phyloP scores from a whole-genome alignment of 1,284 basidiomycete genomes.

The Cryptococcus jaspeensis region DNA sequence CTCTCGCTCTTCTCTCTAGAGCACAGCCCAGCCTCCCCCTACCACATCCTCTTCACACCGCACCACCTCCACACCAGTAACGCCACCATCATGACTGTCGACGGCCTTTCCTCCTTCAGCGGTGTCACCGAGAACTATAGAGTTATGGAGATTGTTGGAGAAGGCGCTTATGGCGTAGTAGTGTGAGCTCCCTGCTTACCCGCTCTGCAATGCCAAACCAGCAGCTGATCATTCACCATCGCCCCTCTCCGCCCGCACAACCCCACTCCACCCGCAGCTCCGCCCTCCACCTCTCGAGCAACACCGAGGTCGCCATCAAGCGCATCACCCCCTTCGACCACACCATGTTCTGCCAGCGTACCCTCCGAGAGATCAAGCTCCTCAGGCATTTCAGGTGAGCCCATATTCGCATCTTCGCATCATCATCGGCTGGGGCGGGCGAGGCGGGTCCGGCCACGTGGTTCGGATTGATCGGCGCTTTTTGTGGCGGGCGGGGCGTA shows the following conservation, averaged over 20 bases:
- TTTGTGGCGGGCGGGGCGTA: too few species aligned
- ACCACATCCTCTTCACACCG: neutral
- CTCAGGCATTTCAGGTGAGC: conserved; percentile 72
- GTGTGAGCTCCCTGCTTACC: conserved; percentile 56
- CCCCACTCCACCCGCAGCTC: conserved; percentile 54
- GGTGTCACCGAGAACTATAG: conserved; percentile 61
- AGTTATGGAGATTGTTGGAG: conserved; percentile 86
- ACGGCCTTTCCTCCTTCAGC: neutral
- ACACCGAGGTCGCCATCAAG: conserved; percentile 82
- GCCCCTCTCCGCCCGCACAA: neutral
- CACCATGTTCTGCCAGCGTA: conserved; percentile 85
- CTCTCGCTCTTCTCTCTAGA: too few species aligned
- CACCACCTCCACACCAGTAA: neutral
- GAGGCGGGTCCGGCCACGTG: too few species aligned
- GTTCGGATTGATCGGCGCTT: too few species aligned
- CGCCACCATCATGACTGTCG: conserved; percentile 9
- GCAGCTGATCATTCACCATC: neutral
- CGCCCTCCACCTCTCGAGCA: conserved; percentile 75
- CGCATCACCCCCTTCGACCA: conserved; percentile 92
- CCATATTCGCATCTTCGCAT: neutral
- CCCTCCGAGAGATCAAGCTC: conserved; percentile 81
- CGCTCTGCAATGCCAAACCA: neutral
- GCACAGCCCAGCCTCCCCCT: neutral
- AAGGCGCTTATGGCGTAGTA: conserved; percentile 74
- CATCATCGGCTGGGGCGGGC: too few species aligned